Conservation (phyloP, 257 asterid genomes). For the Ballota nigra region DNA sequence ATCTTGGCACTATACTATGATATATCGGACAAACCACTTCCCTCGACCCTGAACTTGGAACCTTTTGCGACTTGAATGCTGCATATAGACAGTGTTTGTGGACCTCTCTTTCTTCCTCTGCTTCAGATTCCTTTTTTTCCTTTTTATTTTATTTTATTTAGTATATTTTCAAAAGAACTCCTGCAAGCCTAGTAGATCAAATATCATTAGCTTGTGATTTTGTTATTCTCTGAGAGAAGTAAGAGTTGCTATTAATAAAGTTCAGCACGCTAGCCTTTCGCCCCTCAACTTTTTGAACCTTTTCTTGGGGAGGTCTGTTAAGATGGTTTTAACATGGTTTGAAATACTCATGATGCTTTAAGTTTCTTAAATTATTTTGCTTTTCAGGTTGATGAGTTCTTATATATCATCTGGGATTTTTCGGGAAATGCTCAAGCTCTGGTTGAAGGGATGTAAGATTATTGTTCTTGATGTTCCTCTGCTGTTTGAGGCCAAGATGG, state of each 20-base stretch:
- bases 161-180: neutral
- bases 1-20: neutral
- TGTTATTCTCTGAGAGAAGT: neutral
- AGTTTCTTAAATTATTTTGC: neutral
- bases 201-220: neutral
- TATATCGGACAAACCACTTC: neutral
- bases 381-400: slow-evolving; percentile 77
- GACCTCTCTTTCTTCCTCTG: neutral
- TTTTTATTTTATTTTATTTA: too few relatives aligned
- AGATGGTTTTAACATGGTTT: neutral
- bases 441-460: slow-evolving; percentile 67
- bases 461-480: slow-evolving; percentile 92
- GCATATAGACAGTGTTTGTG: neutral
- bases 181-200: neutral
- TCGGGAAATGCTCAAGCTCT: slow-evolving; percentile 66
- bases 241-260: too few relatives aligned
- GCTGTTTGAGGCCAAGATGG: slow-evolving; percentile 87
- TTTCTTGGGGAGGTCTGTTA: neutral
- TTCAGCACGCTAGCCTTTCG: neutral
- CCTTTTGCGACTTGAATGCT: neutral
- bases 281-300: neutral
- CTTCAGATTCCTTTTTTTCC: too few relatives aligned
- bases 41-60: neutral
- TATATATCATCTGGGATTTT: slow-evolving; percentile 72
- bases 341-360: neutral